These are phyloP conservation scores for Senna siamea DNA, from an alignment of 306 rosid genomes.

Conservation along the genomic window DNA sequence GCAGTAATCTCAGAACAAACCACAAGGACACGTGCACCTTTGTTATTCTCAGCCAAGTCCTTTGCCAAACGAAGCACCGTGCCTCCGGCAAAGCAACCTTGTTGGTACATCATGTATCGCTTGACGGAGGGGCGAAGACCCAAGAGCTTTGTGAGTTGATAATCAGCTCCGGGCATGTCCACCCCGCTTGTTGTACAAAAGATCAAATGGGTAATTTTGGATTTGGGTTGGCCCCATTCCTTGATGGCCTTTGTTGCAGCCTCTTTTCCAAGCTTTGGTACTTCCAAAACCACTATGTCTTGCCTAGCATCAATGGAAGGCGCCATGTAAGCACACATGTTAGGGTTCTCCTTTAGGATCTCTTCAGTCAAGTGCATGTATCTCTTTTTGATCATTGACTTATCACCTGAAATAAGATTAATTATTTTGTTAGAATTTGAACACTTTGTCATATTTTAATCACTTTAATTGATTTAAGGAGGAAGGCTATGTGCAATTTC, in stretches of 20 bases:
- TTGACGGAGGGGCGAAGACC: slow-evolving; percentile 35
- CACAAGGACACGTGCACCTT: too few species aligned
- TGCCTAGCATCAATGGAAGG: slow-evolving; percentile 46
- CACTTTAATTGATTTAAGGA: too few species aligned
- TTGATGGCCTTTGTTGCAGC: slow-evolving; percentile 43
- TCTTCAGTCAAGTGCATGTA: slow-evolving; percentile 38
- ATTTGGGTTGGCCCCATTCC: slow-evolving; percentile 45
- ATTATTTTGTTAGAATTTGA: too few species aligned
- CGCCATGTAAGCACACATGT: slow-evolving; percentile 38
- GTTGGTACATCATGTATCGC: slow-evolving; percentile 46
- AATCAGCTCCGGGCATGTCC: slow-evolving; percentile 44
- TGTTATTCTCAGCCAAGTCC: too few species aligned
- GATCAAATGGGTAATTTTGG: slow-evolving; percentile 40
- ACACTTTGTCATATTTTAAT: too few species aligned
- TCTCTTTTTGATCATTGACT: slow-evolving; percentile 43
- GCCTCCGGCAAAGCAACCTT: too few species aligned
- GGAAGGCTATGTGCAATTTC: too few species aligned
- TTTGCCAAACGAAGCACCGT: too few species aligned
- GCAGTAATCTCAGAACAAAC: too few species aligned
- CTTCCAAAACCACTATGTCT: slow-evolving; percentile 45
- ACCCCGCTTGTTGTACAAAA: slow-evolving; percentile 43
- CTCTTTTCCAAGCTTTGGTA: slow-evolving; percentile 45
- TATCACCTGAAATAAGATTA: slow-evolving; percentile 34
- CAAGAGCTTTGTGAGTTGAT: slow-evolving; percentile 38
- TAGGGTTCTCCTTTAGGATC: slow-evolving; percentile 41